Conservation (phyloP, 768 basidiomycete species). For the Russula lepida region DNA sequence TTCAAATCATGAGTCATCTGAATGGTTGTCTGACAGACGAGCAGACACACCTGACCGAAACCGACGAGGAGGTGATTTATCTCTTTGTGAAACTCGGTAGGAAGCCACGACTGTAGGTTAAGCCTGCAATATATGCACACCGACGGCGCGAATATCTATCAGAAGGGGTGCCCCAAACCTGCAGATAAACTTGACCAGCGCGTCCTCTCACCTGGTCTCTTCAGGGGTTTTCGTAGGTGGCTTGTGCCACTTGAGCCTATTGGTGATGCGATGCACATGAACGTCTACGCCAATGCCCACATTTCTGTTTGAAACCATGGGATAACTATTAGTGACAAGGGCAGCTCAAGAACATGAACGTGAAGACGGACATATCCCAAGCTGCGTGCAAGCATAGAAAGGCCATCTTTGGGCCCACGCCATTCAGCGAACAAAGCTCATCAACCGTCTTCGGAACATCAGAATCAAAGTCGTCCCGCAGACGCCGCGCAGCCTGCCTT, state of each 20-base stretch:
- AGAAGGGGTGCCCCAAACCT: background rate
- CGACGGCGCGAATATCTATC: background rate
- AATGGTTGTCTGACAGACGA: background rate
- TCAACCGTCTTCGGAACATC: slow-evolving; percentile 88
- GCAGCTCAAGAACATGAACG: background rate
- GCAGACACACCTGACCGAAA: slow-evolving; percentile 62
- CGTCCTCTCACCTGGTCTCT: slow-evolving; percentile 56
- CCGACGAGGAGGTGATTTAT: slow-evolving; percentile 80
- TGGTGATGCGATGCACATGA: slow-evolving; percentile 93
- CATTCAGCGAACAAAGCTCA: slow-evolving; percentile 77
- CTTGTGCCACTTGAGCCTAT: slow-evolving; percentile 87
- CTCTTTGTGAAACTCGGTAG: slow-evolving; percentile 58
- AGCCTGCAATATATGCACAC: slow-evolving; percentile 33
- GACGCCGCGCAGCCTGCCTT: slow-evolving; percentile 58
- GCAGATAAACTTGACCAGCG: background rate
- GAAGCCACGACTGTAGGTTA: slow-evolving; percentile 80
- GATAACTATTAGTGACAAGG: background rate
- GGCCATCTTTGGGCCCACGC: slow-evolving; percentile 97
- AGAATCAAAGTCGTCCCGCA: slow-evolving; percentile 64
- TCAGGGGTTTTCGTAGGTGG: slow-evolving; percentile 80
- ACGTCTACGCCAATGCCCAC: slow-evolving; percentile 92
- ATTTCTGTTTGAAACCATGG: slow-evolving; percentile 41
- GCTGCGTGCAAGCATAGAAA: slow-evolving; percentile 77
- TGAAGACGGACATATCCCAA: slow-evolving; percentile 60
- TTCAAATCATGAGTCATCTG: slow-evolving; percentile 22